These are phyloP conservation scores for Penicillium cosmopolitanum DNA, from an alignment of 495 filamentous ascomycete genomes.

Conservation along the genomic window DNA sequence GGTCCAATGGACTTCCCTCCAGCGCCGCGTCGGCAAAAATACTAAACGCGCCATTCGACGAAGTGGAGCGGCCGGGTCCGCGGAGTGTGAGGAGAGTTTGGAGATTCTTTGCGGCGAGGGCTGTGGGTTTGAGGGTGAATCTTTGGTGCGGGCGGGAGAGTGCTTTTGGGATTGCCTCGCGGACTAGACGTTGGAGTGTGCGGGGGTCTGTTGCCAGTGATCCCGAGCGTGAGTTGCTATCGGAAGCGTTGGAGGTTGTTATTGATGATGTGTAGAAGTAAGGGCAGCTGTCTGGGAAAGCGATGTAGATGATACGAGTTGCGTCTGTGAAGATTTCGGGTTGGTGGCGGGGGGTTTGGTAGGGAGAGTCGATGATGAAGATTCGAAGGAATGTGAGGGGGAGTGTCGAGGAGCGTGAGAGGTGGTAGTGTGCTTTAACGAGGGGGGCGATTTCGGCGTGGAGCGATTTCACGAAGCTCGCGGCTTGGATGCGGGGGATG, in stretches of 20 bases:
- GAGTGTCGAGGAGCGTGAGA: slow-evolving; percentile 63
- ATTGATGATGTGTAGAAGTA: slow-evolving; percentile 77
- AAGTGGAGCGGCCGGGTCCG: slow-evolving; percentile 67
- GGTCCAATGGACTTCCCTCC: slow-evolving; percentile 61
- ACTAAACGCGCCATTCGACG: slow-evolving; percentile 75
- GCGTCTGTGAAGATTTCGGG: slow-evolving; percentile 50
- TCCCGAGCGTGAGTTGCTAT: slow-evolving; percentile 15
- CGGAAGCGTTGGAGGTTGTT: slow-evolving; percentile 37
- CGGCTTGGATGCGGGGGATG: slow-evolving; percentile 74
- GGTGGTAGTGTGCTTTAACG: slow-evolving; percentile 78
- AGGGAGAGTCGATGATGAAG: slow-evolving; percentile 73
- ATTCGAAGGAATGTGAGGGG: slow-evolving; percentile 75
- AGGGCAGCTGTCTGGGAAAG: slow-evolving; percentile 77
- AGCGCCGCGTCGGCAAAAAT: slow-evolving; percentile 69
- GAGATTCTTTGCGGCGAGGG: slow-evolving; percentile 68
- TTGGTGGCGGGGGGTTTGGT: slow-evolving; percentile 54
- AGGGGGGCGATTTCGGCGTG: slow-evolving; percentile 71
- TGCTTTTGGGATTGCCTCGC: slow-evolving; percentile 77
- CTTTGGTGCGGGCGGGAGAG: slow-evolving; percentile 70
- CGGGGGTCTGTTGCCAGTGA: slow-evolving; percentile 56
- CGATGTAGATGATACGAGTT: slow-evolving; percentile 71
- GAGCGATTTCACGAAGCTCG: slow-evolving; percentile 73
- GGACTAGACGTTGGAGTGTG: slow-evolving; percentile 68
- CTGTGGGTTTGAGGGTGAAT: slow-evolving; percentile 66
- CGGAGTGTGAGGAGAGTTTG: slow-evolving; percentile 64